phyloP scores from a whole-genome alignment of 768 basidiomycete species.

The Fistulinella prunicolor region DNA sequence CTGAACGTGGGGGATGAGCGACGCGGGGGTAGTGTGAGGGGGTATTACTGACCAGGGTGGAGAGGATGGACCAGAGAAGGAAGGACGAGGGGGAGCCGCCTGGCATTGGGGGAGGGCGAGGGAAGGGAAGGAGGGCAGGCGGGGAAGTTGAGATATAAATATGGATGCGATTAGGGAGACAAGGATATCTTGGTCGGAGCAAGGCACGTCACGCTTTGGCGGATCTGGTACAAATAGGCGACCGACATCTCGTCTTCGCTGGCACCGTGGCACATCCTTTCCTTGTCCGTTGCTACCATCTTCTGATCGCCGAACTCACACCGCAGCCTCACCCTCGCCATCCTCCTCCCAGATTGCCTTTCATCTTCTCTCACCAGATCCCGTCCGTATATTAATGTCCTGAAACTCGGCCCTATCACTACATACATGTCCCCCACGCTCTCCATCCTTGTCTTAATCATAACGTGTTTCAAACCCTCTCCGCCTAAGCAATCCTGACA shows the following conservation, averaged over 20 bases:
- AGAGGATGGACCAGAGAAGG: slow-evolving; percentile 73
- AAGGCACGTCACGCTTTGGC: background rate
- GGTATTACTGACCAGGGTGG: slow-evolving; percentile 50
- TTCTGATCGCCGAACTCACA: background rate
- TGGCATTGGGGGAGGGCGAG: slow-evolving; percentile 50
- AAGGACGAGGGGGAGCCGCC: slow-evolving; percentile 71
- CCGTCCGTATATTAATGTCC: too few species aligned
- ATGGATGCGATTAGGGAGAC: slow-evolving; percentile 1
- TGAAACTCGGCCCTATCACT: too few species aligned
- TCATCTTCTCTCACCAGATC: too few species aligned
- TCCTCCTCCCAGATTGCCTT: too few species aligned
- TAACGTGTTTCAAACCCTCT: too few species aligned
- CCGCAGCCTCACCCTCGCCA: too few species aligned
- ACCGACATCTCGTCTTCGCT: background rate
- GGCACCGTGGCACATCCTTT: background rate
- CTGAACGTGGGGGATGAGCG: slow-evolving; percentile 33
- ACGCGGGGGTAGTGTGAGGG: background rate
- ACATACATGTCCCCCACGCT: too few species aligned
- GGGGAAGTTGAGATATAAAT: background rate
- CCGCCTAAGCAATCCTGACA: too few species aligned
- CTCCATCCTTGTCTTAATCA: too few species aligned
- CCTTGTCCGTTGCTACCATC: background rate
- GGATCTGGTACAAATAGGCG: background rate
- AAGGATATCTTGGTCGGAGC: background rate
- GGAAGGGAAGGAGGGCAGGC: background rate